Conservation (phyloP, 2,329 filamentous ascomycete genomes). For the Aspergillus sp. region DNA sequence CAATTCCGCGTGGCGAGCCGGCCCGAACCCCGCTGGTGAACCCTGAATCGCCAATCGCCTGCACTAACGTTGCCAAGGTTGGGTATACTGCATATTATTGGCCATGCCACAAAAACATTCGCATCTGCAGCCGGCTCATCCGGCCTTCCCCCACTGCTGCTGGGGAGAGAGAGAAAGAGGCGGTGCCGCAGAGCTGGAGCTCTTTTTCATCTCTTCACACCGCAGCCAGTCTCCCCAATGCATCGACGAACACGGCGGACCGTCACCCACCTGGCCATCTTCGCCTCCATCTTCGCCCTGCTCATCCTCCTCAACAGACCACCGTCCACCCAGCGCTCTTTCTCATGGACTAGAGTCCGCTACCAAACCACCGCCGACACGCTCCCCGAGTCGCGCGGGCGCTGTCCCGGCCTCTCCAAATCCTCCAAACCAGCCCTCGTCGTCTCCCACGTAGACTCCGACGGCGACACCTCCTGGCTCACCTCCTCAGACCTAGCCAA, state of each 20-base stretch:
- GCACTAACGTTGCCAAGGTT: too few species aligned
- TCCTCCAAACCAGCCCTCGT: slow-evolving; percentile 47
- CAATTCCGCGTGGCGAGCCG: too few species aligned
- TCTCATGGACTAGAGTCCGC: slow-evolving; percentile 46
- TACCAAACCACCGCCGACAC: slow-evolving; percentile 41
- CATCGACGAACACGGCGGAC: slow-evolving; percentile 26
- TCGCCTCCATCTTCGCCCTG: slow-evolving; percentile 33
- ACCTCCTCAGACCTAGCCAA: slow-evolving; percentile 27
- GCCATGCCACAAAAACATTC: too few species aligned
- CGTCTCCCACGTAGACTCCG: slow-evolving; percentile 43
- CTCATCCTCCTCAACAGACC: slow-evolving; percentile 41
- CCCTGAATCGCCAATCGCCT: too few species aligned
- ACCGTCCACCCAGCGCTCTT: slow-evolving; percentile 31
- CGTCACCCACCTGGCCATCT: slow-evolving; percentile 37
- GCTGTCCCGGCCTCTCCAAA: slow-evolving; percentile 43
- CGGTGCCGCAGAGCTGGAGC: too few species aligned
- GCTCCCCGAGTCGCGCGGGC: slow-evolving; percentile 39
- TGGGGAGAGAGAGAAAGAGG: too few species aligned
- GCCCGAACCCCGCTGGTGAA: too few species aligned
- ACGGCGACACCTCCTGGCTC: slow-evolving; percentile 47
- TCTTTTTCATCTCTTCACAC: too few species aligned
- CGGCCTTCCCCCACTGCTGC: too few species aligned
- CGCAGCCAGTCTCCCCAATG: neutral
- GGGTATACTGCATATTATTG: too few species aligned
- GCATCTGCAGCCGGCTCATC: too few species aligned